Conservation (phyloP, 1,139 yeast species). For the Debaryomyces nepalensis region DNA sequence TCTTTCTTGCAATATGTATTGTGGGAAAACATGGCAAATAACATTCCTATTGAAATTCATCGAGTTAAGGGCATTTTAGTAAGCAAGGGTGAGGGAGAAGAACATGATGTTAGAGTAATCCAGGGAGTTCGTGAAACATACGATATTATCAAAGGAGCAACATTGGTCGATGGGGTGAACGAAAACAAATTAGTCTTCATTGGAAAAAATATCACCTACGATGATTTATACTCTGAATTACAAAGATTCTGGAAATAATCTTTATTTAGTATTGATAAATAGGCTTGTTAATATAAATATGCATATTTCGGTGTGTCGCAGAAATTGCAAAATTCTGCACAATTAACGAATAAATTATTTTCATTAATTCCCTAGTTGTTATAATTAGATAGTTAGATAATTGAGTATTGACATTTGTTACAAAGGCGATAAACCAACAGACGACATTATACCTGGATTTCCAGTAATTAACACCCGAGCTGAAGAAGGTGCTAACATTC, state of each 20-base stretch:
- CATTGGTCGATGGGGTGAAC: slow-evolving; percentile 38
- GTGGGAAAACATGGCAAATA: slow-evolving; percentile 63
- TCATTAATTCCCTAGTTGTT: no score
- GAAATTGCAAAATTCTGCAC: no score
- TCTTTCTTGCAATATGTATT: slow-evolving; percentile 63
- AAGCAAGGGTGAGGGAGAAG: slow-evolving; percentile 22
- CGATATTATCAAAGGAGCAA: slow-evolving; percentile 67
- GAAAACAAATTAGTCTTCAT: slow-evolving; percentile 74
- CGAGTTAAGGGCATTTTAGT: slow-evolving; percentile 80
- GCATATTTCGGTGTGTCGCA: no score
- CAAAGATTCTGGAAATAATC: slow-evolving; percentile 19
- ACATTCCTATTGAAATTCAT: slow-evolving; percentile 65
- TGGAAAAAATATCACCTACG: slow-evolving; percentile 63
- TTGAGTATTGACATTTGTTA: no score
- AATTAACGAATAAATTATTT: no score
- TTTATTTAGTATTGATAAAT: no score
- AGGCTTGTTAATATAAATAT: no score
- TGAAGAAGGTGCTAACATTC: no score
- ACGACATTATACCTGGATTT: no score
- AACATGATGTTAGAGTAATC: slow-evolving; percentile 58
- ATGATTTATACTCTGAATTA: slow-evolving; percentile 35
- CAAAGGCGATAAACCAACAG: no score
- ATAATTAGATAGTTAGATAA: no score
- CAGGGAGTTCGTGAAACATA: slow-evolving; percentile 95
- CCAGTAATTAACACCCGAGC: no score